These are phyloP conservation scores for Populus alba DNA, from an alignment of 345 rosid species.

Conservation along the genomic window DNA sequence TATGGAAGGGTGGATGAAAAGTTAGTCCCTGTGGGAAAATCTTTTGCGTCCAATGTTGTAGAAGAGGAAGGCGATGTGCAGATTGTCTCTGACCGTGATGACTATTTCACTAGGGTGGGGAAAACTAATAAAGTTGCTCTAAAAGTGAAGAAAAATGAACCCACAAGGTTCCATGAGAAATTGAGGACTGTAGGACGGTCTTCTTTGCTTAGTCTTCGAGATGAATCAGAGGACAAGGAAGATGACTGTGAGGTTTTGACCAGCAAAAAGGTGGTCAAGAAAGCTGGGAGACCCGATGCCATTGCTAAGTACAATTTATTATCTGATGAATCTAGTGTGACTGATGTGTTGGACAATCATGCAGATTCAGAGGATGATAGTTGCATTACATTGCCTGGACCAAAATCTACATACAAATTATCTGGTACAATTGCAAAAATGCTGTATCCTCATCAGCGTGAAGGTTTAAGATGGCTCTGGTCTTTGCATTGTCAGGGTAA, in stretches of 20 bases:
- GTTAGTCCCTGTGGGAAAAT: slow-evolving; percentile 24
- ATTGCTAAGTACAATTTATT: slow-evolving; percentile 30
- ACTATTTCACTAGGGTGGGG: slow-evolving; percentile 21
- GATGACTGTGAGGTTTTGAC: slow-evolving; percentile 41
- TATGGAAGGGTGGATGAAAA: slow-evolving; percentile 15
- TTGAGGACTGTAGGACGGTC: slow-evolving; percentile 42
- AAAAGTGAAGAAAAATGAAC: slow-evolving; percentile 30
- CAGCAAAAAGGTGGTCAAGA: slow-evolving; percentile 26
- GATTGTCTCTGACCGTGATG: slow-evolving; percentile 14
- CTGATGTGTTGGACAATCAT: slow-evolving; percentile 33
- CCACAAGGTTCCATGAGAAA: slow-evolving; percentile 30
- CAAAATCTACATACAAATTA: slow-evolving; percentile 45
- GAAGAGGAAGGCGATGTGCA: slow-evolving; percentile 11
- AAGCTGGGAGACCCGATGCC: slow-evolving; percentile 20
- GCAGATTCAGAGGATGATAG: slow-evolving; percentile 44
- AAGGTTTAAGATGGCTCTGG: slow-evolving; percentile 95
- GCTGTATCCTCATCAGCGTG: slow-evolving; percentile 82
- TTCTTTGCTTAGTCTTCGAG: slow-evolving; percentile 31
- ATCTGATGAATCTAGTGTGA: slow-evolving; percentile 23
- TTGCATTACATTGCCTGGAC: slow-evolving; percentile 51
- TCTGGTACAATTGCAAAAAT: slow-evolving; percentile 57
- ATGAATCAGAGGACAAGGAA: slow-evolving; percentile 35
- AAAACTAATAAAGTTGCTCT: slow-evolving; percentile 24
- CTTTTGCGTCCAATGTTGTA: slow-evolving; percentile 32
- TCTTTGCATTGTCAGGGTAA: slow-evolving; percentile 79